Conservation (phyloP, 805 yeast species). For the Metschnikowia reukaufii region DNA sequence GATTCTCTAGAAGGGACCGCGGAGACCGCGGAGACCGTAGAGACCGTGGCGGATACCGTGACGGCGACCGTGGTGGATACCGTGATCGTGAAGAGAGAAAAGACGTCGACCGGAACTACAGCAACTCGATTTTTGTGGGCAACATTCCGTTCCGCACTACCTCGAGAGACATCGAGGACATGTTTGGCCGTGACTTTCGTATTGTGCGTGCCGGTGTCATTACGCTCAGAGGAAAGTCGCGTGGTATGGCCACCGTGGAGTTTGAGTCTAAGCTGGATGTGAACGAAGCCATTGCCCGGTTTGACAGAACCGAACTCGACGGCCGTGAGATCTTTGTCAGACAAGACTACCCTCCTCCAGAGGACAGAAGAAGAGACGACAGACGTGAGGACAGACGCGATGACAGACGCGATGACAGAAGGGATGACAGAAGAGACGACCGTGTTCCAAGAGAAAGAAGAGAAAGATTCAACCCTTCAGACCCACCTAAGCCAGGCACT, state of each 20-base stretch:
- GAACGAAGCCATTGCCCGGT: slow-evolving; percentile 64
- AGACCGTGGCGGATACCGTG: slow-evolving; percentile 8
- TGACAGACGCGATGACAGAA: slow-evolving; percentile 19
- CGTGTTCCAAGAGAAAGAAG: slow-evolving; percentile 15
- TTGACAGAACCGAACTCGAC: slow-evolving; percentile 60
- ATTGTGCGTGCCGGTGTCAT: slow-evolving; percentile 83
- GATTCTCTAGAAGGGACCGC: slow-evolving; percentile 12
- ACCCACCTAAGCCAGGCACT: slow-evolving; percentile 36
- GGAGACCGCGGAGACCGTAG: slow-evolving; percentile 16
- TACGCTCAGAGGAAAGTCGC: slow-evolving; percentile 71
- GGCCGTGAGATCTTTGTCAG: slow-evolving; percentile 87
- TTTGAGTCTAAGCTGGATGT: slow-evolving; percentile 66
- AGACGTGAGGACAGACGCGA: slow-evolving; percentile 15
- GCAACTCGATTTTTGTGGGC: slow-evolving; percentile 70
- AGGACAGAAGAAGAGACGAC: slow-evolving; percentile 29
- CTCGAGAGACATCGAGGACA: slow-evolving; percentile 57
- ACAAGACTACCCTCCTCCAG: slow-evolving; percentile 86
- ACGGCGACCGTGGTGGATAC: slow-evolving; percentile 25
- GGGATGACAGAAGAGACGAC: slow-evolving; percentile 21
- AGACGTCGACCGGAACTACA: slow-evolving; percentile 44
- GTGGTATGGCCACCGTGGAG: slow-evolving; percentile 93
- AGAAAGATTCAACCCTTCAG: slow-evolving; percentile 14
- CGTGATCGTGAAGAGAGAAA: slow-evolving; percentile 20
- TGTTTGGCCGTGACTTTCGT: slow-evolving; percentile 48
- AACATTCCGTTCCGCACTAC: slow-evolving; percentile 67